Evolutionary conservation across 768 basidiomycete genomes (phyloP), one percentile per base, ranked within the genome.

Genomic region (Gelatoporia subvermispora): DNA sequence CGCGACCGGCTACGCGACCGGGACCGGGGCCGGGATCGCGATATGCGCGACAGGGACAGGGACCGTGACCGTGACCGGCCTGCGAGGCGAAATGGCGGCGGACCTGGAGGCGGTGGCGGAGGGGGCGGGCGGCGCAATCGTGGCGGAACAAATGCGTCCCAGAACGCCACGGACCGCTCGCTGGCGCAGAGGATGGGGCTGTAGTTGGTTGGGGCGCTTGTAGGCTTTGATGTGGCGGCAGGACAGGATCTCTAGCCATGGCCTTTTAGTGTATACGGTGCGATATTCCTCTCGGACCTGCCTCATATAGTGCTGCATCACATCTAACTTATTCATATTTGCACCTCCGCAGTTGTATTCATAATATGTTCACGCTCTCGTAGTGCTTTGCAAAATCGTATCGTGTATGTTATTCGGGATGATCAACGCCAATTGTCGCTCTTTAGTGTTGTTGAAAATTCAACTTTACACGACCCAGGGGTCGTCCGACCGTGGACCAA

Each of bases 181-280:
- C 81, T 91, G 73, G 85, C 83, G 65, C 86, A 90, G 68, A 72
- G 88, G 61, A 78, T 91, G 83, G 88, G 88, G 65, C 74, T 90
- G 34, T 87, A 31, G 28, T 31, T n/a, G 28, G 28, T 31, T 31
- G 5, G 28, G 28, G 28, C 13, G 28, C 13, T 31, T 13, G 39
- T 39, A 40, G 49, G 45, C 44, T 41, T 41, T 37, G 46, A 44
- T 43, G 37, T 43, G 38, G 53, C 28, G 28, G 28, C 28, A 31
- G 28, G 28, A 31, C 28, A 31, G 28, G 28, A 31, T 41, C 43
- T 35, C 45, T 41, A 38, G n/a, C 47, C 50, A 45, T 34, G 47
- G 55, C 52, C 55, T 38, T 54, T 44, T 58, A 56, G 55, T 60
- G 50, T 52, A 63, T 55, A 59, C 54, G 62, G 62, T 63, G 45